Evolutionary conservation across 495 filamentous ascomycete species (phyloP).

Genomic region (Xylaria intraflava): DNA sequence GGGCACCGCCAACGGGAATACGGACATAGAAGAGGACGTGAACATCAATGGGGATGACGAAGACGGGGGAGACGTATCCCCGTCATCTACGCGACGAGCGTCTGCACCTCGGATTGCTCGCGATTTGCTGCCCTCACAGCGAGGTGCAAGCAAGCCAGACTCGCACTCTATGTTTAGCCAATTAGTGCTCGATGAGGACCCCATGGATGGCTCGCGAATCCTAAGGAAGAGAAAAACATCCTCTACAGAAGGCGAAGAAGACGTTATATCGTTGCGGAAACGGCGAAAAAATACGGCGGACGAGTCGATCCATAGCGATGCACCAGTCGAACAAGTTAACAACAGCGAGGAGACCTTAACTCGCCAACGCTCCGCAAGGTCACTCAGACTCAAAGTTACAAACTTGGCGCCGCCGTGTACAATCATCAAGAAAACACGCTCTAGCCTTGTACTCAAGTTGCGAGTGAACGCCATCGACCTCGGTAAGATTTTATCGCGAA

Average conservation of each 20-base stretch:
- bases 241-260: slow-evolving; percentile 41
- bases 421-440: slow-evolving; percentile 35
- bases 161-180: slow-evolving; percentile 82
- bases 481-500: slow-evolving; percentile 48
- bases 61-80: slow-evolving; percentile 28
- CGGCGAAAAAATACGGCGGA: slow-evolving; percentile 38
- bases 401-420: slow-evolving; percentile 14
- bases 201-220: slow-evolving; percentile 77
- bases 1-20: slow-evolving; percentile 32
- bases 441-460: slow-evolving; percentile 40
- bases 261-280: slow-evolving; percentile 36
- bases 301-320: slow-evolving; percentile 27
- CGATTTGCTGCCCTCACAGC: slow-evolving; percentile 70
- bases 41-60: slow-evolving; percentile 28
- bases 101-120: slow-evolving; percentile 54
- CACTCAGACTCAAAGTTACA: slow-evolving; percentile 34
- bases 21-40: slow-evolving; percentile 21
- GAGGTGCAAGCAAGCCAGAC: slow-evolving; percentile 62
- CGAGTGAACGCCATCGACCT: slow-evolving; percentile 54
- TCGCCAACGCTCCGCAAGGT: slow-evolving; percentile 33
- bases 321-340: slow-evolving; percentile 15
- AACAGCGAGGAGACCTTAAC: slow-evolving; percentile 24
- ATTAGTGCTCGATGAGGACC: slow-evolving; percentile 71
- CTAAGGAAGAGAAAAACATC: slow-evolving; percentile 78
- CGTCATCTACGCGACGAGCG: slow-evolving; percentile 34